Evolutionary conservation across 805 yeast genomes (phyloP), one percentile per base, ranked within the genome.

Genomic region (Barnettozyma sp.): DNA sequence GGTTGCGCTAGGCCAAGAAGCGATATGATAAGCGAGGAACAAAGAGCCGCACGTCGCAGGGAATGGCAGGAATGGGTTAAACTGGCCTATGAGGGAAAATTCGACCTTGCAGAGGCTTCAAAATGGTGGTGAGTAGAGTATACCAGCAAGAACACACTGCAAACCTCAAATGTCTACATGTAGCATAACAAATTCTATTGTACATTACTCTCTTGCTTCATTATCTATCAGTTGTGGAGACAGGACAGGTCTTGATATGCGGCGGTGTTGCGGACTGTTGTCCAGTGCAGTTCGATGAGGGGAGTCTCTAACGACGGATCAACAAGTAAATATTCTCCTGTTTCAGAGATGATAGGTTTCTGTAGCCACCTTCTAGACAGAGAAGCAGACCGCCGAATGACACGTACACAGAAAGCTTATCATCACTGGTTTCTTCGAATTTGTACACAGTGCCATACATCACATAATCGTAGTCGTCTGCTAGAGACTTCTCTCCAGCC

Each of bases 391-490:
- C 98, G 38, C 98, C 98, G 59, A 88, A 92, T 4, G 97, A 90
- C 39, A 86, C 84, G 57, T 86, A 92, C 17, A 90, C 95, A 15
- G 94, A 79, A 54, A 68, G 65, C 47, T 66, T 64, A 43, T 70
- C 75, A 45, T 74, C 74, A 28, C 70, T 67, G 43, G 80, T 75
- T 63, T 92, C 98, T 59, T 90, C 96, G 56, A 92, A 92, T 60
- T 90, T 88, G 69, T 92, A 92, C 30, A 92, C 94, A 6, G 95
- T 87, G 36, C 98, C 98, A 58, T 88, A 78, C 97, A 92, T 90
- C 46, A 92, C 97, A 53, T 92, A 92, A 60, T 90, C 97, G 65
- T 87, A 90, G 56, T 92, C 97, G 58, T 90, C 97, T 47, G 96
- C 95, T 52, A 90, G 70, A 6, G 94, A 74, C 54, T 81, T 74